Conservation (phyloP, 495 filamentous ascomycete species). For the Hypomontagnella monticulosa region DNA sequence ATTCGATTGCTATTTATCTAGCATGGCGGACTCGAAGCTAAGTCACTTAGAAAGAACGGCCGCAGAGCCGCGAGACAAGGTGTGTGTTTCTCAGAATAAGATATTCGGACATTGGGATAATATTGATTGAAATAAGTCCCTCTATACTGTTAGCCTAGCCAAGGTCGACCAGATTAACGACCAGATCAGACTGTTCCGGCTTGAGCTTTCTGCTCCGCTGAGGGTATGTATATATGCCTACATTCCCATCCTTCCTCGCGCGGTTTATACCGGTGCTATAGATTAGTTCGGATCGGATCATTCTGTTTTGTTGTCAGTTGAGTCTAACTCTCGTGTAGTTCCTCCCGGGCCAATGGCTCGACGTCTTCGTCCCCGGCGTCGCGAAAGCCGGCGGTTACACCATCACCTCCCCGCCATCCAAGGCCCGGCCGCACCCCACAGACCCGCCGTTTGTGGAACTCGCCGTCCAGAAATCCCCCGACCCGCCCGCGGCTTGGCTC, state of each 20-base stretch:
- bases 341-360: conserved; percentile 90
- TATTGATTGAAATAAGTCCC: conserved; percentile 45
- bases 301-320: neutral
- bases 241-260: neutral
- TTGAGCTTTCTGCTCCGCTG: conserved; percentile 45
- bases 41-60: conserved; percentile 73
- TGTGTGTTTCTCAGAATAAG: conserved; percentile 26
- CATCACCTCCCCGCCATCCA: conserved; percentile 77
- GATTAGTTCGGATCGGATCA: neutral
- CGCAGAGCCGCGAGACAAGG: conserved; percentile 70
- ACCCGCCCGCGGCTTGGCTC: conserved; percentile 77
- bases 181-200: conserved; percentile 52
- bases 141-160: conserved; percentile 51
- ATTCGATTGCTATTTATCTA: neutral
- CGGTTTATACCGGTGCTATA: neutral
- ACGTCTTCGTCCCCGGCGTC: conserved; percentile 75
- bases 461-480: conserved; percentile 72
- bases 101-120: conserved; percentile 13
- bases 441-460: conserved; percentile 69
- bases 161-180: conserved; percentile 48
- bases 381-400: conserved; percentile 83
- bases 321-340: conserved; percentile 58
- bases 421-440: conserved; percentile 49
- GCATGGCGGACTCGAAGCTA: conserved; percentile 27
- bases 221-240: conserved; percentile 38